phyloP scores from a whole-genome alignment of 1,284 basidiomycete species.

The Cystobasidiaceae sp. region DNA sequence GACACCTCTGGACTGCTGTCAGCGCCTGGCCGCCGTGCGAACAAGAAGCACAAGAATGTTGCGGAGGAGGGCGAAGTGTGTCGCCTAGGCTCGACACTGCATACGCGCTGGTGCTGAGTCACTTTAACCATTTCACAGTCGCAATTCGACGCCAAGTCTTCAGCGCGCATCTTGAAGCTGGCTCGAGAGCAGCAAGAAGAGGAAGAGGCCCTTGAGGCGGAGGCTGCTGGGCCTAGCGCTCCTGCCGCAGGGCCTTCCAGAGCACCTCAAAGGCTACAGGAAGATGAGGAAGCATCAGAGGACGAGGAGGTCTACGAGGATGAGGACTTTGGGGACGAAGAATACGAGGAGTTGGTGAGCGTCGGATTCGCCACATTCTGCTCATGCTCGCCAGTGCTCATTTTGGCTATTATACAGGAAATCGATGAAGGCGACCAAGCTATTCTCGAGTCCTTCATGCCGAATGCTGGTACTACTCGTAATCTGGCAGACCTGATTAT shows the following conservation, averaged over 20 bases:
- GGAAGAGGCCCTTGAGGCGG: conserved; percentile 32
- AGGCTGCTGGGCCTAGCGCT: neutral
- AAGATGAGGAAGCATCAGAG: conserved; percentile 50
- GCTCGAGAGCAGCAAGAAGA: conserved; percentile 93
- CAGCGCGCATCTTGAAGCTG: conserved; percentile 82
- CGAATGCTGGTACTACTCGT: conserved; percentile 57
- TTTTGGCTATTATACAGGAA: conserved; percentile 64
- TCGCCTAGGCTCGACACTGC: neutral
- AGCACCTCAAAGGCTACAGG: conserved; percentile 38
- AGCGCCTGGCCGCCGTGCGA: conserved; percentile 38
- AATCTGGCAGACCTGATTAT: conserved; percentile 96
- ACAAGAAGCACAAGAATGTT: conserved; percentile 32
- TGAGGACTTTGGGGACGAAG: conserved; percentile 49
- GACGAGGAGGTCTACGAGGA: conserved; percentile 46
- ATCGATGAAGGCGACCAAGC: conserved; percentile 82
- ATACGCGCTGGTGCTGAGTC: too few relatives aligned
- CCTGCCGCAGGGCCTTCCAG: conserved; percentile 13
- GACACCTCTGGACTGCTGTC: conserved; percentile 37
- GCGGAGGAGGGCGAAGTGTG: conserved; percentile 36
- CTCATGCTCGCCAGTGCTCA: too few relatives aligned
- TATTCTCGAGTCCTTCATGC: conserved; percentile 72
- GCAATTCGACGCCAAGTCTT: conserved; percentile 77
- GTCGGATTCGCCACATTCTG: neutral
- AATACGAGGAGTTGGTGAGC: conserved; percentile 54
- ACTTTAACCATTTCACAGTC: conserved; percentile 50